Conservation (phyloP, 2,329 filamentous ascomycete genomes). For the Macrophomina tecta region DNA sequence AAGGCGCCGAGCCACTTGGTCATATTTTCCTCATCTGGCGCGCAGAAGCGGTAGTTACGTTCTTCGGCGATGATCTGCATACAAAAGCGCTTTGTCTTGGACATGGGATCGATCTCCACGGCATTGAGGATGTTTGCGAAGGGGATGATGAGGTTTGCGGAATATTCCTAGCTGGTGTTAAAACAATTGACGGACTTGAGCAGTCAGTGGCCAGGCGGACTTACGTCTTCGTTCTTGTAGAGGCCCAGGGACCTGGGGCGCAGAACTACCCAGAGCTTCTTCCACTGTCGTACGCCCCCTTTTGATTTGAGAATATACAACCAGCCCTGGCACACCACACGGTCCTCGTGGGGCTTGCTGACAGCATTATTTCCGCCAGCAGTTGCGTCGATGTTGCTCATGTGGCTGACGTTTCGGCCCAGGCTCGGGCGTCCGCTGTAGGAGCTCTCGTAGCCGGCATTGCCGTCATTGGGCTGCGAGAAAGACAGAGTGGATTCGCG, state of each 20-base stretch:
- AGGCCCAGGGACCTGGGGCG: constrained; percentile 83
- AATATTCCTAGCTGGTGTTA: constrained; percentile 70
- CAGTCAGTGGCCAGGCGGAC: background rate
- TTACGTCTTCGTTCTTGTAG: constrained; percentile 81
- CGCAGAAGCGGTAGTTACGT: constrained; percentile 61
- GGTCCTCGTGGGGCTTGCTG: constrained; percentile 69
- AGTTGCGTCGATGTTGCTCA: constrained; percentile 56
- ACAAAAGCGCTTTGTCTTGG: constrained; percentile 82
- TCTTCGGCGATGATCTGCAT: constrained; percentile 95
- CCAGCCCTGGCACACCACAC: constrained; percentile 93
- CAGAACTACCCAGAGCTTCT: constrained; percentile 90
- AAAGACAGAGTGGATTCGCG: constrained; percentile 58
- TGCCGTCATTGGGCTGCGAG: constrained; percentile 30
- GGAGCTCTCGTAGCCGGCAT: constrained; percentile 31
- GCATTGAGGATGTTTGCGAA: constrained; percentile 83
- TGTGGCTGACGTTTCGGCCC: constrained; percentile 65
- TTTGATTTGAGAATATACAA: constrained; percentile 84
- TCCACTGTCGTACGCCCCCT: constrained; percentile 88
- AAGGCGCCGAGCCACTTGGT: constrained; percentile 87
- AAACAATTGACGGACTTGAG: background rate
- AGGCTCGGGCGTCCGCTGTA: constrained; percentile 36
- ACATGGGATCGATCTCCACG: constrained; percentile 89
- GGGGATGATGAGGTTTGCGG: constrained; percentile 79
- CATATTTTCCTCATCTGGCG: constrained; percentile 79
- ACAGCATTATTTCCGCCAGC: constrained; percentile 34